Evolutionary conservation across 495 filamentous ascomycete genomes (phyloP).

Genomic region (Peziza echinospora): DNA sequence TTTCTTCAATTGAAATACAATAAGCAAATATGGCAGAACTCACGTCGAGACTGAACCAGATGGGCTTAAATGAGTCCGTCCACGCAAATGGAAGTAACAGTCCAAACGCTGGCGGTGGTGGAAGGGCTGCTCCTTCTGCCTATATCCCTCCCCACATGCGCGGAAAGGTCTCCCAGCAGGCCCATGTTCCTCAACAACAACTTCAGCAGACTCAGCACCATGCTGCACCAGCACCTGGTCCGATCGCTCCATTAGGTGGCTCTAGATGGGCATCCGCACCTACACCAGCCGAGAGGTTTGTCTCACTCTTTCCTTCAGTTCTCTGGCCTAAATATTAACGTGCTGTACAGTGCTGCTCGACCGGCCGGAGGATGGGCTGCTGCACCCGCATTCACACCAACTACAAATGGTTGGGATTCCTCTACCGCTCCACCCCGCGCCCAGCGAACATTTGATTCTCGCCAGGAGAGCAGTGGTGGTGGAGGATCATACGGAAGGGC

Average conservation of each 20-base stretch:
- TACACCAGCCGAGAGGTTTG: slow-evolving; percentile 15
- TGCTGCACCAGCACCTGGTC: not conserved
- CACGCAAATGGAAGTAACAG: slow-evolving; percentile 28
- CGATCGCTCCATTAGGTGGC: slow-evolving; percentile 25
- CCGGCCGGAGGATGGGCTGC: slow-evolving; percentile 38
- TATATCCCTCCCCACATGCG: slow-evolving; percentile 97
- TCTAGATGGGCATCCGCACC: slow-evolving; percentile 8
- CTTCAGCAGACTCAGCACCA: not conserved
- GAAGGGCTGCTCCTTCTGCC: slow-evolving; percentile 46
- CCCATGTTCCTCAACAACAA: no score
- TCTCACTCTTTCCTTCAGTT: slow-evolving; percentile 2
- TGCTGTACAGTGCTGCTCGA: no score
- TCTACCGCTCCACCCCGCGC: slow-evolving; percentile 12
- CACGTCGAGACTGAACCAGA: slow-evolving; percentile 34
- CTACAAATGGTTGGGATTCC: slow-evolving; percentile 16
- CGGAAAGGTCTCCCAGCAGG: no score
- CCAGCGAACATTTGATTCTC: slow-evolving; percentile 12
- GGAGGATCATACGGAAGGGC: slow-evolving; percentile 11
- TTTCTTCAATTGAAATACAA: no score
- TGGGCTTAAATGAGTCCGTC: slow-evolving; percentile 17
- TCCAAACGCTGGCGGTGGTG: not conserved
- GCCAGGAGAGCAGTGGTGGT: slow-evolving; percentile 13
- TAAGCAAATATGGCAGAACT: slow-evolving; percentile 65
- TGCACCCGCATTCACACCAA: slow-evolving; percentile 49
- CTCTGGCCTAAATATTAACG: not conserved